These are phyloP conservation scores for Schizopora paradoxa DNA, from an alignment of 1,284 basidiomycete species.

Conservation along the genomic window DNA sequence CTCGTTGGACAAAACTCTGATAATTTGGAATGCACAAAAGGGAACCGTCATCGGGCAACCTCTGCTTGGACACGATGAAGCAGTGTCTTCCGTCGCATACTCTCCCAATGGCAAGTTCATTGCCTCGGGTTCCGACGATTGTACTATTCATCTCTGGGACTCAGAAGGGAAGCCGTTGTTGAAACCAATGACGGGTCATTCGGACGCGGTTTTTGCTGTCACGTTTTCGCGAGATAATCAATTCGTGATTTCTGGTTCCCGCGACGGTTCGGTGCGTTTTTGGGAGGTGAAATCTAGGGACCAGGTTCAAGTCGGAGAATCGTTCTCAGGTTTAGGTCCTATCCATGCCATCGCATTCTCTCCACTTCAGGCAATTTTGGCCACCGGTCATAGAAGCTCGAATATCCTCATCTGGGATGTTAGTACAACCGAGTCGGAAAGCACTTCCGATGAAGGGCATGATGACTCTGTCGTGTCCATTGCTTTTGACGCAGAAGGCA, in stretches of 20 bases:
- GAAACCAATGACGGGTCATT: no score
- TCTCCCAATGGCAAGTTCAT: background rate
- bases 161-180: no score
- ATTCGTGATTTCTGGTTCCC: background rate
- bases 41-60: background rate
- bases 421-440: no score
- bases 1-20: background rate
- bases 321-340: background rate
- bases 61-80: no score
- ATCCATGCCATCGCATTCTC: background rate
- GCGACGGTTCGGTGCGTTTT: background rate
- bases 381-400: background rate
- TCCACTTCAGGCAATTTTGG: background rate
- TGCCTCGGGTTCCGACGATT: background rate
- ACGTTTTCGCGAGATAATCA: background rate
- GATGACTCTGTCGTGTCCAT: background rate
- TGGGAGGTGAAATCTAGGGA: background rate
- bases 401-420: background rate
- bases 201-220: background rate
- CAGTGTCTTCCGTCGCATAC: background rate
- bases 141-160: background rate
- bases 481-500: background rate
- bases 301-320: no score
- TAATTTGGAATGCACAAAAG: constrained; percentile 1
- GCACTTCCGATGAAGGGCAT: no score